phyloP scores from a whole-genome alignment of 352 stramenopile genomes.

The Globisporangium nodosum region DNA sequence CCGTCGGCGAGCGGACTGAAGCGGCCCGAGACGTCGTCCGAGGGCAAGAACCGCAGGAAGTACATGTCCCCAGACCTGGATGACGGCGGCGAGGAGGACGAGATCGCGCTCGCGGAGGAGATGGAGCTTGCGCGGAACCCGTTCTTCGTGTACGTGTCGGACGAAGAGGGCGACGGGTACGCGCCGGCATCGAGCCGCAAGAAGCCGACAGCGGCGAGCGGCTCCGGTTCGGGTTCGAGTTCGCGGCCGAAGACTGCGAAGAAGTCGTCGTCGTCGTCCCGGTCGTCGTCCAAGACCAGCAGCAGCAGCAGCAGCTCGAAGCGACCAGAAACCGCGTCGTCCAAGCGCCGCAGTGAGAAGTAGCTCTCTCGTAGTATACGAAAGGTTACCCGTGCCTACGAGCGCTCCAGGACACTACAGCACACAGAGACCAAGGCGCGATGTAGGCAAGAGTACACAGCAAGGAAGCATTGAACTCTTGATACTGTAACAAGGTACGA shows the following conservation, averaged over 20 bases:
- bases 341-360: slow-evolving; percentile 54
- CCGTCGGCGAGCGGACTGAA: slow-evolving; percentile 66
- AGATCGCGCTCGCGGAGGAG: slow-evolving; percentile 61
- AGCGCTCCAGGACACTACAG: no score
- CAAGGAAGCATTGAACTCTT: no score
- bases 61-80: slow-evolving; percentile 19
- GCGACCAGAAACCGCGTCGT: slow-evolving; percentile 48
- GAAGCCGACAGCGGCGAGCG: slow-evolving; percentile 15
- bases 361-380: not conserved
- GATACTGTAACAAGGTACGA: no score
- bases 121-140: slow-evolving; percentile 67
- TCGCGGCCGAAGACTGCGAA: slow-evolving; percentile 52
- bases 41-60: slow-evolving; percentile 47
- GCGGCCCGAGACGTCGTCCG: slow-evolving; percentile 62
- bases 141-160: slow-evolving; percentile 82
- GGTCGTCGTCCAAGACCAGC: slow-evolving; percentile 18
- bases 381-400: no score
- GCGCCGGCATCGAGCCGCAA: slow-evolving; percentile 52
- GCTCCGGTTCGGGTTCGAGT: slow-evolving; percentile 6
- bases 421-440: no score
- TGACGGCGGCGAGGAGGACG: slow-evolving; percentile 44
- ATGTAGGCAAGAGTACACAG: no score
- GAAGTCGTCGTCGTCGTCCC: slow-evolving; percentile 33
- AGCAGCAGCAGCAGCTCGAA: slow-evolving; percentile 24
- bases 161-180: slow-evolving; percentile 77